phyloP scores from a whole-genome alignment of 1,139 yeast genomes.

The Kluyveromyces marxianus region DNA sequence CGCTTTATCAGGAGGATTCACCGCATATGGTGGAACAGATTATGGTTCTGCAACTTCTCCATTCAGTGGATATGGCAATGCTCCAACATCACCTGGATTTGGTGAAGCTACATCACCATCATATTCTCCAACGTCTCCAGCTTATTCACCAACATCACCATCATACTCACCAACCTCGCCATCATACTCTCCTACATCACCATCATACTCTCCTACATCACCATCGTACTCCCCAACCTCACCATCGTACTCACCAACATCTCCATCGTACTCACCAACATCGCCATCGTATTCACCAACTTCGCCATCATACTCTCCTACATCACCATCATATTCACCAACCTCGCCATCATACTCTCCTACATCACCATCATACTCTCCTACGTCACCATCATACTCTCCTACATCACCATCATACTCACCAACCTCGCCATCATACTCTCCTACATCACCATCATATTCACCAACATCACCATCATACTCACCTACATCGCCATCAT shows the following conservation, averaged over 20 bases:
- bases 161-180: conserved; percentile 71
- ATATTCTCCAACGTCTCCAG: conserved; percentile 68
- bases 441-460: conserved; percentile 57
- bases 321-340: conserved; percentile 59
- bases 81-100: conserved; percentile 67
- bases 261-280: conserved; percentile 65
- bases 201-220: conserved; percentile 64
- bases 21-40: conserved; percentile 74
- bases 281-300: conserved; percentile 74
- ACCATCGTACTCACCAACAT: conserved; percentile 58
- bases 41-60: conserved; percentile 64
- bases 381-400: conserved; percentile 53
- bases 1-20: conserved; percentile 72
- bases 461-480: conserved; percentile 55
- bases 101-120: conserved; percentile 70
- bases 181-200: conserved; percentile 65
- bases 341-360: conserved; percentile 59
- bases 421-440: conserved; percentile 52
- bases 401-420: conserved; percentile 56
- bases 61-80: conserved; percentile 45
- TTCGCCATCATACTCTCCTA: conserved; percentile 56
- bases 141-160: conserved; percentile 69
- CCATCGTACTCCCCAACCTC: conserved; percentile 69
- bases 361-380: conserved; percentile 52
- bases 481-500: conserved; percentile 55